Evolutionary conservation across 1,284 basidiomycete genomes (phyloP), one percentile per base, ranked within the genome.

Genomic region (Ustilago crameri): DNA sequence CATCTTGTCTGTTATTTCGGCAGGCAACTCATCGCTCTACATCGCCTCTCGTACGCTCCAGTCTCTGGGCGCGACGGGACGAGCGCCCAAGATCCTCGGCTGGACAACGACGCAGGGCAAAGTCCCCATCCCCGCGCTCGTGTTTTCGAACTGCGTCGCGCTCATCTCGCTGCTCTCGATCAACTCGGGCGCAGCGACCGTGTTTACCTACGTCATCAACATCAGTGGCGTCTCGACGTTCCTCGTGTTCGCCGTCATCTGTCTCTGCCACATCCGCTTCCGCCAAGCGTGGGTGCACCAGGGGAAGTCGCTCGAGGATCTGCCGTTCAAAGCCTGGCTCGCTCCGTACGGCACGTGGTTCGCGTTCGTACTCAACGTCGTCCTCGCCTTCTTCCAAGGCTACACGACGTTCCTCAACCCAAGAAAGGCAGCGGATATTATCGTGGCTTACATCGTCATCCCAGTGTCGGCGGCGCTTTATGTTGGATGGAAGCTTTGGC

Each of bases 371-470:
- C 55, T 69, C 45, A 74, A 74, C 44, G 30, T 68, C 51, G 58
- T 69, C 1, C 55, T 63, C 15, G 58, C 67, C 37, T 80, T 82
- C 58, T 62, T 78, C 61, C 57, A 73, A 15, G 78, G 78, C 2
- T 66, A 74, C 41, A 59, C 61, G 32, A 58, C 65, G 18, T 66
- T 74, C 53, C 50, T 68, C 9, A 66, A 48, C 34, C 64, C 64
- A 17, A 75, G 70, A 43, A 61, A 63, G 43, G 56, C 62, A 4
- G 64, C 66, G 95, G 85, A 97, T 92, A 5, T 95, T 26, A 84
- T 93, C 41, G 91, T 91, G 34, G 90, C 89, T 78, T 94, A 94
- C 83, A 80, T 94, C 34, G 90, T 92, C 26, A 84, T 93, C 44
- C 84, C 84, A 10, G 70, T 91, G 38, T 93, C 93, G 87, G 90